Conservation (phyloP, 169 alveolate genomes). For the Toxoplasma gondii region DNA sequence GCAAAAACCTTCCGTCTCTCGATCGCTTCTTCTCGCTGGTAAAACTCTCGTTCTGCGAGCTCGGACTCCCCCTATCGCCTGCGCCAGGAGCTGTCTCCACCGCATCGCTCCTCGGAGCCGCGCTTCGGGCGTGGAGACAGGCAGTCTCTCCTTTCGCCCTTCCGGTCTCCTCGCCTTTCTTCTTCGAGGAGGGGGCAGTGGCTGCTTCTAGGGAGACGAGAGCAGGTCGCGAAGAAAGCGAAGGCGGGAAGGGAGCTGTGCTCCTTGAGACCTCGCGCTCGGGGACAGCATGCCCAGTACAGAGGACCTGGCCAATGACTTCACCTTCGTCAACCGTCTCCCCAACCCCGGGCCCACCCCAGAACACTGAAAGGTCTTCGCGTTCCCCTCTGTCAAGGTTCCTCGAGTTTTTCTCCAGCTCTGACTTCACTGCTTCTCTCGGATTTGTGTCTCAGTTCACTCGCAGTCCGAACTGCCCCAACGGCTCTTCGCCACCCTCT, state of each 20-base stretch:
- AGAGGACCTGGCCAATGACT: too few relatives aligned
- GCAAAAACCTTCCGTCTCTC: constrained; percentile 22
- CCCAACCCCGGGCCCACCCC: too few relatives aligned
- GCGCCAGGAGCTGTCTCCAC: constrained; percentile 30
- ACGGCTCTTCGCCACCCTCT: neutral
- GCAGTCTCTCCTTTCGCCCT: neutral
- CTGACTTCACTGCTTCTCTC: neutral
- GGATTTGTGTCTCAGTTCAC: neutral
- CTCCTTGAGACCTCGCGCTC: too few relatives aligned
- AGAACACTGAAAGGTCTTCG: too few relatives aligned
- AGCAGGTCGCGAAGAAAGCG: neutral
- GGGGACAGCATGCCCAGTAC: too few relatives aligned
- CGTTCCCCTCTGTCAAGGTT: neutral
- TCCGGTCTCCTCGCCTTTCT: neutral
- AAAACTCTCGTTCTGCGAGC: constrained; percentile 62
- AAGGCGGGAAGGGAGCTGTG: too few relatives aligned
- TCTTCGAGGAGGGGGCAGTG: neutral
- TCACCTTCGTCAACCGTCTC: too few relatives aligned
- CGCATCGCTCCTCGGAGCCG: neutral
- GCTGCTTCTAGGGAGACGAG: neutral
- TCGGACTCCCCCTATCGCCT: constrained; percentile 63
- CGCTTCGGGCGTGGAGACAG: neutral
- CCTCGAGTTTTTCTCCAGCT: neutral
- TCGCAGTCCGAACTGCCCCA: neutral
- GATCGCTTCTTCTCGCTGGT: constrained; percentile 45